Conservation (phyloP, 192 early-diverging fungal species). For the Geranomyces variabilis region DNA sequence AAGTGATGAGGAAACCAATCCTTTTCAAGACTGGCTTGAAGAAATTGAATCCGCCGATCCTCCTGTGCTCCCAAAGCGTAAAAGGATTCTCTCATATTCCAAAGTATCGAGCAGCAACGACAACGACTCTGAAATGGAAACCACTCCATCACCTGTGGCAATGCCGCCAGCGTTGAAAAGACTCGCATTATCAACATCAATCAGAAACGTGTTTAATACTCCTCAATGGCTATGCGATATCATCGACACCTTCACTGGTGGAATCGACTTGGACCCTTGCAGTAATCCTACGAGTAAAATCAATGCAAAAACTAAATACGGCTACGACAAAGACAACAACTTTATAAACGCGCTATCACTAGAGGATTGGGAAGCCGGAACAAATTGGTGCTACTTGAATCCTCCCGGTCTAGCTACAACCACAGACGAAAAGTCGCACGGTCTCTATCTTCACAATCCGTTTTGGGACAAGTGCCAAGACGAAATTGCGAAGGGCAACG, state of each 20-base stretch:
- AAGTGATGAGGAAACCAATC: not conserved
- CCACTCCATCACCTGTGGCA: too few species aligned
- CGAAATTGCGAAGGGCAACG: conserved; percentile 15
- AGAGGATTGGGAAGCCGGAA: not conserved
- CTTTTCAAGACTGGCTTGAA: not conserved
- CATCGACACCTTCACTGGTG: not conserved
- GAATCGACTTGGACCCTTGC: conserved; percentile 22
- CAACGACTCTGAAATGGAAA: too few species aligned
- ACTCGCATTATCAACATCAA: not conserved
- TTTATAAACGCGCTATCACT: conserved; percentile 17
- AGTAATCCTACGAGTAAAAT: not conserved
- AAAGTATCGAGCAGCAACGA: too few species aligned
- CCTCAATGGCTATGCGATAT: not conserved
- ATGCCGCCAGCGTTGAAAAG: too few species aligned
- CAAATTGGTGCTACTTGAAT: conserved; percentile 11
- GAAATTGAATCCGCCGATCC: not conserved
- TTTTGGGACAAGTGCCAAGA: conserved; percentile 7
- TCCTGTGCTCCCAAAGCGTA: not conserved
- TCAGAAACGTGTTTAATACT: conserved; percentile 6
- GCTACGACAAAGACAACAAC: not conserved
- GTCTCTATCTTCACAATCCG: not conserved
- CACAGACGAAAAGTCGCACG: not conserved
- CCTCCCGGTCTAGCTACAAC: conserved; percentile 1
- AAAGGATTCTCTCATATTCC: too few species aligned
- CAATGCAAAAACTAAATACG: conserved; percentile 1